Conservation (phyloP, 768 basidiomycete species). For the Leucosporidium creatinivorum region DNA sequence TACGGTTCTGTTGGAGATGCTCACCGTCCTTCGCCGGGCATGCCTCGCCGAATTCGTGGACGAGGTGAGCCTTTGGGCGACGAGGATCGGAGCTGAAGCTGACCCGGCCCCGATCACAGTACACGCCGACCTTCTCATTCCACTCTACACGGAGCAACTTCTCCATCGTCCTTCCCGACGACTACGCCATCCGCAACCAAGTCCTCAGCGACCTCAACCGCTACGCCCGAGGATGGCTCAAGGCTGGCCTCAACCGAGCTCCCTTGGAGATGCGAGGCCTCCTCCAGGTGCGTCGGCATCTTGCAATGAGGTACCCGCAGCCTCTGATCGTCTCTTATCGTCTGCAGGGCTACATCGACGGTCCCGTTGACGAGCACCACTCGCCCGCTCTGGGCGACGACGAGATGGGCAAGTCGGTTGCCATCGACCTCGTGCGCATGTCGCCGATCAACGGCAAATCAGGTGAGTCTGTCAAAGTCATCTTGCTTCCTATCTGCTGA, state of each 20-base stretch:
- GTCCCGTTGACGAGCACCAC: constrained; percentile 51
- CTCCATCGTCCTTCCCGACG: constrained; percentile 72
- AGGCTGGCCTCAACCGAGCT: constrained; percentile 73
- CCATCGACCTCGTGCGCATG: constrained; percentile 73
- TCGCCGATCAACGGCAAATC: constrained; percentile 70
- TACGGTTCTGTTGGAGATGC: constrained; percentile 78
- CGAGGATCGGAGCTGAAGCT: not conserved
- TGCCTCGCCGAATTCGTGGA: constrained; percentile 86
- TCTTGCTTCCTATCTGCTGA: constrained; percentile 46
- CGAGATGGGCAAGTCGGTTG: constrained; percentile 85
- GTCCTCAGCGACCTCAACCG: constrained; percentile 68
- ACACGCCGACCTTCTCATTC: constrained; percentile 78
- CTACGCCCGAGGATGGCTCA: constrained; percentile 75
- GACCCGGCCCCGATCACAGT: constrained; percentile 48
- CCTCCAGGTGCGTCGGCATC: constrained; percentile 61
- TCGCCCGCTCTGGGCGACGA: constrained; percentile 63
- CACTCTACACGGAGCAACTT: constrained; percentile 67
- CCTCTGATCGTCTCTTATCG: not conserved
- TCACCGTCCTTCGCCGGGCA: constrained; percentile 77
- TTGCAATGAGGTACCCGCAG: no score
- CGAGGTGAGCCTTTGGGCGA: constrained; percentile 55
- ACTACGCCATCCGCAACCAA: constrained; percentile 74
- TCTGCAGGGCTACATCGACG: constrained; percentile 73
- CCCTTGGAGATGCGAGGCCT: constrained; percentile 89
- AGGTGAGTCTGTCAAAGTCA: constrained; percentile 47